Base-by-base conservation (phyloP, 495 filamentous ascomycete genomes). In the Aspergillus cavernicola region DNA sequence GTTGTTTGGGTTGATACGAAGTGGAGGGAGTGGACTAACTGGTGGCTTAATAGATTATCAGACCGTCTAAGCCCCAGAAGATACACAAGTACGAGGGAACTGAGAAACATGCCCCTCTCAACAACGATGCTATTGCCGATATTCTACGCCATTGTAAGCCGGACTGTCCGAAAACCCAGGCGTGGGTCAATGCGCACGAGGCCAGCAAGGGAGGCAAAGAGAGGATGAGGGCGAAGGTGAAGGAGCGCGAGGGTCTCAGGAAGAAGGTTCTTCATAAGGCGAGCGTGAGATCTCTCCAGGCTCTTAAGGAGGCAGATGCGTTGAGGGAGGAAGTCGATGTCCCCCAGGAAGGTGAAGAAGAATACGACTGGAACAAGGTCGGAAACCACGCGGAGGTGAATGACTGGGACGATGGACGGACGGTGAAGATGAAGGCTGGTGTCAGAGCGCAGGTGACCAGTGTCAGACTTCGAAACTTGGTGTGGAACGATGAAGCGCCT, bases 61-160 rank as follows among this genome's bases (percentile, higher is more conserved):
- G 20, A 24, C 22, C 24, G 6, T 12, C 16, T 3, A 12, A 48
- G 16, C 19, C 29, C 16, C 22, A 39, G 20, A 37, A 28, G 10
- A 29, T 51, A 19, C 39, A 48, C 2, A 18, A 39, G 29, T 43
- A 48, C 23, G 36, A 57, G 15, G 45, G 19, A 0, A 19, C 37
- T 8, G 35, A 47, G 6, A 26, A 29, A 5, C 10, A 23, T 11
- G 24, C 26, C 7, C 39, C 55, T 29, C 51, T 66, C 9, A 65
- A 82, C 1, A 70, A 78, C 39, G 75, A 81, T 4, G 71, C 72
- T 5, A 71, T 92, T 46, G 77, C 84, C 36, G 75, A 80, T 5
- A 80, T 92, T 60, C 76, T 95, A 22, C 74, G 75, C 39, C 68
- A 77, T 12, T 83, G 85, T 6, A 78, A 80, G 31, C 84, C 87